These are phyloP conservation scores for Salvia hispanica DNA, from an alignment of 257 asterid species.

Conservation along the genomic window DNA sequence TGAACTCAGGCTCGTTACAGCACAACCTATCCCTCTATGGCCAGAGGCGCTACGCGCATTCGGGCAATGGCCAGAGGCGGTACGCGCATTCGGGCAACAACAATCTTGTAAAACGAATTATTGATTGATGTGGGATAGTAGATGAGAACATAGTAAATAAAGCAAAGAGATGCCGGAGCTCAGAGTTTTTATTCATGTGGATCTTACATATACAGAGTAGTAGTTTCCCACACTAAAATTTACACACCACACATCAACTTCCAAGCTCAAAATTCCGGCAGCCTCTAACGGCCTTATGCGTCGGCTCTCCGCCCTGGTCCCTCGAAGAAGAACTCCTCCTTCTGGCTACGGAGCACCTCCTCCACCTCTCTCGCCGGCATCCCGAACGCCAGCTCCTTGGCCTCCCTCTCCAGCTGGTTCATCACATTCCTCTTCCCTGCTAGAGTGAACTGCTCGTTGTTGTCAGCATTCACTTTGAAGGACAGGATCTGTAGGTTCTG, in stretches of 20 bases:
- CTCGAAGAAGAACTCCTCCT: conserved; percentile 55
- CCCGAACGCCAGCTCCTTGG: conserved; percentile 67
- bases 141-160: too few relatives aligned
- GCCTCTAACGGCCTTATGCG: conserved; percentile 26
- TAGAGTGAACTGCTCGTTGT: conserved; percentile 48
- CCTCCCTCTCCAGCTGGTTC: conserved; percentile 51
- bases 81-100: too few relatives aligned
- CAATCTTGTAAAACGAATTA: too few relatives aligned
- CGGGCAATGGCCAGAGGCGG: too few relatives aligned
- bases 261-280: conserved; percentile 20
- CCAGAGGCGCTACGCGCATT: too few relatives aligned
- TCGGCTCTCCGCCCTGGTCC: conserved; percentile 58
- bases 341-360: conserved; percentile 48
- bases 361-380: conserved; percentile 66
- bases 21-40: too few relatives aligned
- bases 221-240: neutral
- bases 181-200: conserved; percentile 25
- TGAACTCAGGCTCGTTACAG: too few relatives aligned
- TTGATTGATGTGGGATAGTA: too few relatives aligned
- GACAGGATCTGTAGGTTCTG: conserved; percentile 54
- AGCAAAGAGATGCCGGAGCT: neutral
- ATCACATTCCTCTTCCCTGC: conserved; percentile 57
- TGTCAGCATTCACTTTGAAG: conserved; percentile 51
- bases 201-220: conserved; percentile 10
- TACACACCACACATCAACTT: conserved; percentile 1